Conservation (phyloP, 352 stramenopile genomes). For the Phytophthora kernoviae region DNA sequence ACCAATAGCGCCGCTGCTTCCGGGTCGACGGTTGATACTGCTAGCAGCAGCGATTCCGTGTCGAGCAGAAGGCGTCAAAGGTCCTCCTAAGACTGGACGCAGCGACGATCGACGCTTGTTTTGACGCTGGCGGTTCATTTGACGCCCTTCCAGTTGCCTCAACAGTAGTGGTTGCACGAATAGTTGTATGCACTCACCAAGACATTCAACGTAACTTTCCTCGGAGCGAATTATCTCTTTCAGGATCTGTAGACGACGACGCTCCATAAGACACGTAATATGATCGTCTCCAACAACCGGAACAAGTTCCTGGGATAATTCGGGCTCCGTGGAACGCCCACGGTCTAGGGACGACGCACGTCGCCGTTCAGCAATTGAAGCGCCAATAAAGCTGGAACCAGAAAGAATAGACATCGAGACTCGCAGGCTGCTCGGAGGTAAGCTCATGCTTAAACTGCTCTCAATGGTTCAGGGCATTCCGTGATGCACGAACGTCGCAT, state of each 20-base stretch:
- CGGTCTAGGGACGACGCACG: slow-evolving; percentile 43
- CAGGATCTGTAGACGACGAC: slow-evolving; percentile 72
- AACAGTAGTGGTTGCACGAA: slow-evolving; percentile 85
- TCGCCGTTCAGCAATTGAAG: slow-evolving; percentile 11
- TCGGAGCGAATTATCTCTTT: slow-evolving; percentile 86
- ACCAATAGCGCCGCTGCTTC: slow-evolving; percentile 42
- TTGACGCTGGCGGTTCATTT: slow-evolving; percentile 64
- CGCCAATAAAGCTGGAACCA: slow-evolving; percentile 12
- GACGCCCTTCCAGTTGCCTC: slow-evolving; percentile 79
- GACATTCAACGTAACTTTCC: slow-evolving; percentile 81
- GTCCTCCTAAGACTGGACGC: slow-evolving; percentile 45
- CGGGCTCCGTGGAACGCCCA: slow-evolving; percentile 31
- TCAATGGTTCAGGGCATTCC: slow-evolving; percentile 55
- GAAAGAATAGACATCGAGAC: slow-evolving; percentile 33
- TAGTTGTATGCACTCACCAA: slow-evolving; percentile 84
- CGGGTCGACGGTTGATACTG: slow-evolving; percentile 27
- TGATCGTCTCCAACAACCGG: slow-evolving; percentile 37
- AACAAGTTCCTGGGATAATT: slow-evolving; percentile 39
- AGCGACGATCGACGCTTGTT: slow-evolving; percentile 68
- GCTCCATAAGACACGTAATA: slow-evolving; percentile 63
- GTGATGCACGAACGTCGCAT: slow-evolving; percentile 65
- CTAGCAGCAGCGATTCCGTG: slow-evolving; percentile 2
- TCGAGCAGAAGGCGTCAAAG: slow-evolving; percentile 21
- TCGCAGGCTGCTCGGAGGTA: slow-evolving; percentile 29
- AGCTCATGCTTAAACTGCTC: slow-evolving; percentile 28